Evolutionary conservation across 2,329 filamentous ascomycete genomes (phyloP), one percentile per base, ranked within the genome.

Genomic region (Exophiala mesophila): DNA sequence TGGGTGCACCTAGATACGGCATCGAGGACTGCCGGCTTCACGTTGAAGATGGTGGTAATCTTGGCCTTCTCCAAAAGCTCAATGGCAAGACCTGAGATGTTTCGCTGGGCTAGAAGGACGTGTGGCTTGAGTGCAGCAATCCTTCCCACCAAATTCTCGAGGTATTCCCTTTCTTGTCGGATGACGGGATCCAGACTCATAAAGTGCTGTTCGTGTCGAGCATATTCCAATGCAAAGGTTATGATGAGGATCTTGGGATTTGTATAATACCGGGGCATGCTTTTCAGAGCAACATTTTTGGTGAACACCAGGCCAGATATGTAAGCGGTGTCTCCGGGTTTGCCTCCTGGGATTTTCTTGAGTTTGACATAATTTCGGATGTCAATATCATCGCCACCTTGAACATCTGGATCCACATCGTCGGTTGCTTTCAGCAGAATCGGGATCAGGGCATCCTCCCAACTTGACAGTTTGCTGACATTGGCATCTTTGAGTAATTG

Each of bases 161-260:
- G 71, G 54, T 92, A 98, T 59, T 98, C 92, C 53, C 86, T 84
- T 65, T 98, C 94, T 63, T 98, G 92, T 41, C 90, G 85, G 55
- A 98, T 95, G 42, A 98, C 88, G 28, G 90, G 90, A 56, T 97
- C 88, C 36, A 98, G 69, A 57, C 92, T 98, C 89, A 98, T 96
- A 62, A 98, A 97, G 61, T 97, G 89, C 50, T 87, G 78, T 59
- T 90, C 83, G 55, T 96, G 88, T 28, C 92, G 80, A 45, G 94
- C 87, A 63, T 98, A 98, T 61, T 98, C 92, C 44, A 98, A 87
- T 0, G 92, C 82, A 59, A 98, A 98, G 0, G 88, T 90, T 44
- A 98, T 83, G 51, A 98, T 87, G 36, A 95, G 76, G 48, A 98
- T 92, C 21, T 88, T 82, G 3, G 92, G 92, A 41, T 86, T 83